Conservation (phyloP, 352 stramenopile species). For the Phytophthora cactorum region DNA sequence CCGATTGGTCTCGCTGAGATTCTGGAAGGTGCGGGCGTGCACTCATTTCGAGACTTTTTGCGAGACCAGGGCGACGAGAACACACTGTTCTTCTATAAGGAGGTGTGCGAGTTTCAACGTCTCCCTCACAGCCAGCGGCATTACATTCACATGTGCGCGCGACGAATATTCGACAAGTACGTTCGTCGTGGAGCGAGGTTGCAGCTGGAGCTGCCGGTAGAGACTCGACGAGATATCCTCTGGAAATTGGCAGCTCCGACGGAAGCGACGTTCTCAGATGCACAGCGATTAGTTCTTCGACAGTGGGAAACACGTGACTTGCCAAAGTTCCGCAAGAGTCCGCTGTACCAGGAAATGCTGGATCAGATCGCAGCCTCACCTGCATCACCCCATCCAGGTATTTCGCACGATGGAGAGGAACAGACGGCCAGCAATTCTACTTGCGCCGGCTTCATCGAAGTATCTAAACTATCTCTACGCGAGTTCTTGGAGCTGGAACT, state of each 20-base stretch:
- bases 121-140: conserved; percentile 69
- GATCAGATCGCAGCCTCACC: conserved; percentile 22
- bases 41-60: conserved; percentile 66
- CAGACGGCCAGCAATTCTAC: conserved; percentile 14
- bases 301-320: conserved; percentile 62
- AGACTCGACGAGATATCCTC: conserved; percentile 71
- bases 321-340: conserved; percentile 46
- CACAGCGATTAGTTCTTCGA: conserved; percentile 56
- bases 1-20: conserved; percentile 43
- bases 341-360: conserved; percentile 53
- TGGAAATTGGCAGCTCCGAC: conserved; percentile 62
- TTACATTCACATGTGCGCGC: conserved; percentile 77
- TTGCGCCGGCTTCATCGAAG: conserved; percentile 45
- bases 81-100: conserved; percentile 74
- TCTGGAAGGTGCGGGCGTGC: conserved; percentile 53
- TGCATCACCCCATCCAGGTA: conserved; percentile 12
- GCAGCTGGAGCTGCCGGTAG: conserved; percentile 63
- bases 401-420: conserved; percentile 21
- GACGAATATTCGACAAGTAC: conserved; percentile 78
- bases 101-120: conserved; percentile 75
- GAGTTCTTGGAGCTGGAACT: conserved; percentile 70
- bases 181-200: conserved; percentile 65
- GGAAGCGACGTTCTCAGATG: conserved; percentile 70
- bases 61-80: conserved; percentile 57
- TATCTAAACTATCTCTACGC: conserved; percentile 55